These are phyloP conservation scores for Vaccinium corymbosum DNA, from an alignment of 148 eudicot species.

Conservation along the genomic window DNA sequence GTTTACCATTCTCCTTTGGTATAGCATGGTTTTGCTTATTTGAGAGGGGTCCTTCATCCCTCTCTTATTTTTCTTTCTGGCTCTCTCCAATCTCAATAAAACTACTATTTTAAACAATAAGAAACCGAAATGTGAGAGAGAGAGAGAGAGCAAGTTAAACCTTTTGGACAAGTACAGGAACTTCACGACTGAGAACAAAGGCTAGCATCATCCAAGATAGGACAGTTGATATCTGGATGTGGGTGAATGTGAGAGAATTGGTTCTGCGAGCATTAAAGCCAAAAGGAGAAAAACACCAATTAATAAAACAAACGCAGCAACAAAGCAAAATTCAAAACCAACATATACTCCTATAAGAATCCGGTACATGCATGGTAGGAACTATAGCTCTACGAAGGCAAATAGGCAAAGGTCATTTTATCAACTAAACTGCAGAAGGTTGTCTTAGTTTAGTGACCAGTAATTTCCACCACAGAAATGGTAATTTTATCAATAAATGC, in stretches of 20 bases:
- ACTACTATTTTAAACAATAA: no score
- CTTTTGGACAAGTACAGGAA: slow-evolving; percentile 74
- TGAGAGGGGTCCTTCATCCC: background rate
- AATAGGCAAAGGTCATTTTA: background rate
- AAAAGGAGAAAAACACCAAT: slow-evolving; percentile 5
- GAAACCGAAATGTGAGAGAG: background rate
- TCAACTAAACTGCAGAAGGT: background rate
- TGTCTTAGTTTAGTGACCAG: background rate
- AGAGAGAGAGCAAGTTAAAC: slow-evolving; percentile 26
- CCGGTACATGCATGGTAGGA: background rate
- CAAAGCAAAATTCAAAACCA: background rate
- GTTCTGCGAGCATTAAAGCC: slow-evolving; percentile 34
- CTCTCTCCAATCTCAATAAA: background rate
- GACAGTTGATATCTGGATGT: slow-evolving; percentile 39
- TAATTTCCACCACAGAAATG: background rate
- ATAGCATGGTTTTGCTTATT: background rate
- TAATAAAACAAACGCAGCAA: background rate
- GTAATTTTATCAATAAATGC: background rate
- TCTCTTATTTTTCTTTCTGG: background rate
- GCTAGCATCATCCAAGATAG: slow-evolving; percentile 54
- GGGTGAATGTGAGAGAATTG: slow-evolving; percentile 34
- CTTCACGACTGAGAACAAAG: slow-evolving; percentile 69
- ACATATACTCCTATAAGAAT: background rate
- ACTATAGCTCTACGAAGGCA: background rate
- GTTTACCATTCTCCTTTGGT: background rate